Evolutionary conservation across 441 rosid species (phyloP), one percentile per base, ranked within the genome.

Genomic region (Pelargonium hybrid): DNA sequence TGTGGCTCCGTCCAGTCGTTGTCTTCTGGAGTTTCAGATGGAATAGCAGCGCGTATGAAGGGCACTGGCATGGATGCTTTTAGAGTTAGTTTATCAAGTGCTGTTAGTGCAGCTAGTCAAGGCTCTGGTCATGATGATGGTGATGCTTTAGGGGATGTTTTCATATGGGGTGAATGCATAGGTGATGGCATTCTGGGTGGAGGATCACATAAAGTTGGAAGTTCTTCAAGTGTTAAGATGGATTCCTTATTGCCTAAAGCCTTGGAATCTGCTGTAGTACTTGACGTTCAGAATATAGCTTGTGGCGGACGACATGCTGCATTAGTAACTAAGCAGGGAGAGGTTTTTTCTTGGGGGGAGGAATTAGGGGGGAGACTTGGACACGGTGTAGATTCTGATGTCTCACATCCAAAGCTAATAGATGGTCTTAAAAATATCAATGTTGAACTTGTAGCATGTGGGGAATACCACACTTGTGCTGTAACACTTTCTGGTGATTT

Each of bases 51-150:
- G 71, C 93, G 87, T 74, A 82, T 85, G 89, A 91, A 81, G 75
- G 77, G 82, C 39, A 83, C 82, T 81, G 67, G 77, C 62, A 73
- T 83, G 84, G 98, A 93, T 78, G 86, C 90, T 77, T 88, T 88
- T 75, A 90, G 98, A 82, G 97, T 93, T 73, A 93, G 98, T 81
- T 77, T 93, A 77, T 93, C 96, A 66, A 93, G 98, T 85, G 96
- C 96, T 74, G 91, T 93, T 74, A 93, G 98, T 79, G 91, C 98
- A 65, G 89, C 97, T 68, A 93, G 98, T 78, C 98, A 91, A 69
- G 98, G 96, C 69, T 93, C 98, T 75, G 98, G 98, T 75, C 96
- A 93, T 85, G 97, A 93, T 82, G 98, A 93, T 68, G 92, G 96
- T 72, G 97, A 91, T 81, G 93, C 98, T 56, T 70, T 93, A 75